Evolutionary conservation across 1,284 basidiomycete species (phyloP).

Genomic region (Sanghuangporus sanghuang): DNA sequence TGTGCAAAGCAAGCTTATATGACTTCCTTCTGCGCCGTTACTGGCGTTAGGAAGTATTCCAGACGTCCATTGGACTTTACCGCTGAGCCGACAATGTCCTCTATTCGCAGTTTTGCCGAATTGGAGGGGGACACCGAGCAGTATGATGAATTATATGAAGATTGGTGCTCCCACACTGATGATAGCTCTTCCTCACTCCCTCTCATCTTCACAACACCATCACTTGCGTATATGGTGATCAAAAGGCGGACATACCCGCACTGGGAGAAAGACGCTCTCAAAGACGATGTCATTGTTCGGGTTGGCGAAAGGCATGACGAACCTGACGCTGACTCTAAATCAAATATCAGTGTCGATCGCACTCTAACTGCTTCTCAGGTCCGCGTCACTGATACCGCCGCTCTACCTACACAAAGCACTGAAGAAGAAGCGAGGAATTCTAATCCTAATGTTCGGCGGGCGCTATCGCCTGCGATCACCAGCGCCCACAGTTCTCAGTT

Average conservation of each 20-base stretch:
- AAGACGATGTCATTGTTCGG: not conserved
- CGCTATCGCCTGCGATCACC: not conserved
- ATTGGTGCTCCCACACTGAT: not conserved
- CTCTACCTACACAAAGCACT: not conserved
- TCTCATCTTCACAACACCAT: not conserved
- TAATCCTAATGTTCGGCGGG: not conserved
- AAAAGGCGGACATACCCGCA: not conserved
- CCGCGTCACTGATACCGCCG: not conserved
- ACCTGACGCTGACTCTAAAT: not conserved
- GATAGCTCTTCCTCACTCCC: not conserved
- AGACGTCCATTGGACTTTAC: not conserved
- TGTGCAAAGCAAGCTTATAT: not conserved
- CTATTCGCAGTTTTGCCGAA: not conserved
- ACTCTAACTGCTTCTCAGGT: not conserved
- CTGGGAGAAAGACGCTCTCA: conserved; percentile 1
- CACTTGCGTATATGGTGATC: not conserved
- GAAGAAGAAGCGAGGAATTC: not conserved
- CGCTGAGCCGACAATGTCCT: not conserved
- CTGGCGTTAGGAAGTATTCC: not conserved
- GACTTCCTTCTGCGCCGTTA: not conserved
- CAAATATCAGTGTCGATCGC: not conserved
- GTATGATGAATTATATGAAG: not conserved
- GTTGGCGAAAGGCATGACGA: not conserved
- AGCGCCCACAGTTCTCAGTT: not conserved
- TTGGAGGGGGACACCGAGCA: not conserved